phyloP scores from a whole-genome alignment of 371 early-diverging fungal genomes.

The Sporodiniella umbellata region DNA sequence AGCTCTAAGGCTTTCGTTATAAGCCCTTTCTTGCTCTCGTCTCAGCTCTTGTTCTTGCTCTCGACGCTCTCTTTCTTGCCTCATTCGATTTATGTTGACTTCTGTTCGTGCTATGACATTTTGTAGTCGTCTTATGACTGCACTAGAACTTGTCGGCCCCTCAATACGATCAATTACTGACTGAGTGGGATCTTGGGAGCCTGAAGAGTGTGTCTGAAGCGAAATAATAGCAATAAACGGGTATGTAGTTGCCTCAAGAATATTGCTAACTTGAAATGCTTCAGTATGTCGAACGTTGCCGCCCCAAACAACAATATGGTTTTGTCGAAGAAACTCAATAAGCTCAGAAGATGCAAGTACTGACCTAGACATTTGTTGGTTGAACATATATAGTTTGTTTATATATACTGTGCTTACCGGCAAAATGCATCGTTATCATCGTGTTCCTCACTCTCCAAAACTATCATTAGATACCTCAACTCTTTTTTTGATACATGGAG shows the following conservation, averaged over 20 bases:
- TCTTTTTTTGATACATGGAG: conserved; percentile 69
- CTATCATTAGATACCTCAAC: conserved; percentile 65
- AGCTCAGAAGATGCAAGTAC: conserved; percentile 62
- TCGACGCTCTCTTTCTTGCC: conserved; percentile 59
- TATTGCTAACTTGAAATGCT: conserved; percentile 70
- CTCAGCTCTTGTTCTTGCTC: conserved; percentile 69
- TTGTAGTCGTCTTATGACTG: conserved; percentile 47
- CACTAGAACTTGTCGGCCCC: conserved; percentile 44
- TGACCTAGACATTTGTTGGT: conserved; percentile 16
- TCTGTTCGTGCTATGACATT: conserved; percentile 54
- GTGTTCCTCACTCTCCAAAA: conserved; percentile 77
- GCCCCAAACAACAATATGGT: conserved; percentile 74
- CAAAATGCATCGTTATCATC: conserved; percentile 73
- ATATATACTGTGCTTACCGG: conserved; percentile 24
- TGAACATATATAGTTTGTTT: neutral
- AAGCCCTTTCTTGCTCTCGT: conserved; percentile 85
- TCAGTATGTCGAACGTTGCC: conserved; percentile 73
- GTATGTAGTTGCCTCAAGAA: conserved; percentile 68
- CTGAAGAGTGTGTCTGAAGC: conserved; percentile 28
- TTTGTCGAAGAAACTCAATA: conserved; percentile 53
- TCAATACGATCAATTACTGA: conserved; percentile 64
- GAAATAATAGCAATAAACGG: conserved; percentile 80
- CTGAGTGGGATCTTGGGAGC: conserved; percentile 37
- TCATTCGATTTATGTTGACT: conserved; percentile 47
- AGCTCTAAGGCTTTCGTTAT: conserved; percentile 71